Conservation (phyloP, 306 rosid species). For the Cucurbita pepo region DNA sequence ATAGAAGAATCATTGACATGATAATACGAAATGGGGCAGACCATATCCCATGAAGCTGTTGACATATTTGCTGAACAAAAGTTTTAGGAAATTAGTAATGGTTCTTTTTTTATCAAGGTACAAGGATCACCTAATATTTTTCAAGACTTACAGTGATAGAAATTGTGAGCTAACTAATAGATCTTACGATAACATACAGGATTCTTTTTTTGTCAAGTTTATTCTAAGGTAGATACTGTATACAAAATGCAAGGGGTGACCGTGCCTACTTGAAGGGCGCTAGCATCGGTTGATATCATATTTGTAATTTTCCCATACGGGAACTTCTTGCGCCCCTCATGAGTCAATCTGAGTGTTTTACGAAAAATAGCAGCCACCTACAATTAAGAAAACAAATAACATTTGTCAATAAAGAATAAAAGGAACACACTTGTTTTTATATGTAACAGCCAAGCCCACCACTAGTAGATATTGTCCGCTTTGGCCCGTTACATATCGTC, state of each 20-base stretch:
- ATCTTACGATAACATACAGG: not conserved
- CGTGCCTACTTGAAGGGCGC: constrained; percentile 44
- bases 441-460: not conserved
- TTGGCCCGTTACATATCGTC: too few species aligned
- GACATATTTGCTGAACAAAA: constrained; percentile 50
- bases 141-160: not conserved
- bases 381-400: constrained; percentile 2
- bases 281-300: constrained; percentile 79
- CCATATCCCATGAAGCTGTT: constrained; percentile 76
- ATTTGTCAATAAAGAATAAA: not conserved
- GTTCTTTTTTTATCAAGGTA: not conserved
- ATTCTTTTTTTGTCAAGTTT: too few species aligned
- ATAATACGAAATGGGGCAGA: constrained; percentile 76
- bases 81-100: not conserved
- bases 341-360: constrained; percentile 72
- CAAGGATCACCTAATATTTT: not conserved
- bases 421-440: not conserved
- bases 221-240: too few species aligned
- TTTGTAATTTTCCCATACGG: constrained; percentile 70
- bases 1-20: constrained; percentile 58
- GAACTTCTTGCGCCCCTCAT: constrained; percentile 53
- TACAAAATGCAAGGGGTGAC: too few species aligned
- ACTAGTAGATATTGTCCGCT: too few species aligned
- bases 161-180: not conserved
- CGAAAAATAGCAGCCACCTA: constrained; percentile 78